Base-by-base conservation (phyloP, 2,329 filamentous ascomycete species). In the Talaromyces sp. region DNA sequence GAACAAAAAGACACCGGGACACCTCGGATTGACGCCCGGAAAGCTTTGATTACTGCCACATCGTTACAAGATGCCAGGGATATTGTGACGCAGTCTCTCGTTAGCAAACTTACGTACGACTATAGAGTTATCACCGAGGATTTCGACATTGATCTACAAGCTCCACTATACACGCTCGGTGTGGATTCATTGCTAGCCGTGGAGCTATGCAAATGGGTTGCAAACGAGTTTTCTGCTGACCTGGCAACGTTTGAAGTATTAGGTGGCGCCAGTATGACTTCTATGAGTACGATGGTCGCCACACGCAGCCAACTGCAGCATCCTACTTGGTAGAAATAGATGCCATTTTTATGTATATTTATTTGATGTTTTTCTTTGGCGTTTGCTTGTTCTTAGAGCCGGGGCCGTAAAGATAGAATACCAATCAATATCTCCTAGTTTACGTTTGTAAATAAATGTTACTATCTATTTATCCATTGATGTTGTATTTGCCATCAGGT, bases 181-280 rank as follows among this genome's bases (percentile, higher is more conserved):
- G 70, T 78, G 8, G 77, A 79, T 65, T 77, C 75, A 0, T 70
- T 81, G 0, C 72, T 81, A 29, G 78, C 77, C 0, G 74, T 81
- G 0, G 78, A 81, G 64, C 51, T 81, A 32, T 65, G 78, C 2
- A 77, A 75, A 50, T 79, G 74, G 76, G 60, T 79, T 7, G 60
- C 63, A 14, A 68, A 68, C 49, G 71, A 74, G 46, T 69, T 73
- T 26, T 65, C 66, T 0, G 68, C 70, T 1, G 69, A 70, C 10
- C 61, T 78, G 35, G 64, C 71, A 0, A 70, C 75, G 8, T 76
- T 78, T 62, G 73, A 77, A 13, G 74, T 78, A 27, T 68, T 77
- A 67, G 68, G 84, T 38, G 61, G 60, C 21, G 61, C 54, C 4
- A 57, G 26, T 31, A n/a, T 55, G 31, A 41, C 32, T 17, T 43